phyloP scores from a whole-genome alignment of 768 basidiomycete genomes.

The Mrakia gelida region DNA sequence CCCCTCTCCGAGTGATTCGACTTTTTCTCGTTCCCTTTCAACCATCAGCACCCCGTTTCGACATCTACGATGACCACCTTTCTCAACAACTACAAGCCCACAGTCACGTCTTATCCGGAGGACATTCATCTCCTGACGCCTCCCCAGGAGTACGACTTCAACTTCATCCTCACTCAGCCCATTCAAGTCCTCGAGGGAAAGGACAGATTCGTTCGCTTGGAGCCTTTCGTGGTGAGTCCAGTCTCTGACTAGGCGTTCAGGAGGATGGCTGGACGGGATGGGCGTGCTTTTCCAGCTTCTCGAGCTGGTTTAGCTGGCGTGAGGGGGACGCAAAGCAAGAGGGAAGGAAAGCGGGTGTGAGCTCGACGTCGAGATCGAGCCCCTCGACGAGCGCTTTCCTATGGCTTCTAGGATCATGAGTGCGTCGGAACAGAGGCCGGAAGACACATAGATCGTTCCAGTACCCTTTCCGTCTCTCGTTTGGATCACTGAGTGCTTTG shows the following conservation, averaged over 20 bases:
- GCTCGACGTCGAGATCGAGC: not conserved
- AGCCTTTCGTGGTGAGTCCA: constrained; percentile 29
- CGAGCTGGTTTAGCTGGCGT: too few relatives aligned
- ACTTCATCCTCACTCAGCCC: not conserved
- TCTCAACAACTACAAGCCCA: constrained; percentile 24
- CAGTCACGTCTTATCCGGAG: not conserved
- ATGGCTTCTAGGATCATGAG: too few relatives aligned
- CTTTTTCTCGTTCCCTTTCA: not conserved
- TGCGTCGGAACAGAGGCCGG: too few relatives aligned
- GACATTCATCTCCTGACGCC: constrained; percentile 27
- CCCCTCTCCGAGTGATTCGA: not conserved
- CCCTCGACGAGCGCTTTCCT: too few relatives aligned
- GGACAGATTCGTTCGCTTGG: constrained; percentile 17
- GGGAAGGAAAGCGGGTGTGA: not conserved
- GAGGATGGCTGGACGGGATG: too few relatives aligned
- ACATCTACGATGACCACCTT: not conserved
- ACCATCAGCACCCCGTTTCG: not conserved
- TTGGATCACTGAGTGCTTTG: too few relatives aligned
- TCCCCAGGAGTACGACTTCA: constrained; percentile 28
- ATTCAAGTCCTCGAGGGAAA: constrained; percentile 11
- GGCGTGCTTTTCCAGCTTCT: not conserved
- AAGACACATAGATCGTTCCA: too few relatives aligned
- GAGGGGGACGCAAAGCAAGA: too few relatives aligned
- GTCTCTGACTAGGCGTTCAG: too few relatives aligned
- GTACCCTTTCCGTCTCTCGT: not conserved